These are phyloP conservation scores for Gyrodon lividus DNA, from an alignment of 768 basidiomycete species.

Conservation along the genomic window DNA sequence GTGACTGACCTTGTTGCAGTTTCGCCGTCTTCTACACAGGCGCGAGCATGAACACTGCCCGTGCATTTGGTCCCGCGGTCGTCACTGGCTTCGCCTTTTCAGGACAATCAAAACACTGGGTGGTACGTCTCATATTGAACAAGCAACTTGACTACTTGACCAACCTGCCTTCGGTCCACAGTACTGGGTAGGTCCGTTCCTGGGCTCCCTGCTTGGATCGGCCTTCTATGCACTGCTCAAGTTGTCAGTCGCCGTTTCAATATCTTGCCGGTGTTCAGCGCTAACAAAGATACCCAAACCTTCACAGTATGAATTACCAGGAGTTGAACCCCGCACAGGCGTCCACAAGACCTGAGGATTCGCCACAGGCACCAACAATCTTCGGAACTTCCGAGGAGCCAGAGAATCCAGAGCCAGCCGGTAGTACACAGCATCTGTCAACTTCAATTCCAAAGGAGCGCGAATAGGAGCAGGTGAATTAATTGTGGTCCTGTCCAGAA, in stretches of 20 bases:
- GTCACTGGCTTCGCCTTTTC: conserved; percentile 50
- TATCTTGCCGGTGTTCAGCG: not conserved
- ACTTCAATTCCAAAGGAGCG: not conserved
- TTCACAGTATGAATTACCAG: conserved; percentile 25
- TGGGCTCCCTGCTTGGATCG: conserved; percentile 61
- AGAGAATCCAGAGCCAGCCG: conserved; percentile 7
- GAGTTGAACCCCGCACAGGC: conserved; percentile 32
- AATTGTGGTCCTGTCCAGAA: not conserved
- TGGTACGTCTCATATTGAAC: conserved; percentile 41
- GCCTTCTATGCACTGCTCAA: conserved; percentile 60
- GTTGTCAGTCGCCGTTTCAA: conserved; percentile 31
- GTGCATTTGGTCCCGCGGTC: conserved; percentile 69
- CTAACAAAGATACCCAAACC: conserved; percentile 1
- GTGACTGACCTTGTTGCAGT: conserved; percentile 28
- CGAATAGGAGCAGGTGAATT: not conserved
- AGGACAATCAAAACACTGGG: conserved; percentile 52
- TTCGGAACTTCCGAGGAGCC: conserved; percentile 5
- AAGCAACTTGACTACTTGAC: not conserved
- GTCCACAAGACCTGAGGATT: conserved; percentile 29
- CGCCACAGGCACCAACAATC: conserved; percentile 18
- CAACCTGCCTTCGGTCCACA: conserved; percentile 23
- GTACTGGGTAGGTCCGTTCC: conserved; percentile 72
- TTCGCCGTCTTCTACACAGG: conserved; percentile 64
- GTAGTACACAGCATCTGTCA: not conserved
- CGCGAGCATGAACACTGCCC: conserved; percentile 66